These are phyloP conservation scores for Termitomyces eurrhizus DNA, from an alignment of 768 basidiomycete genomes.

Conservation along the genomic window DNA sequence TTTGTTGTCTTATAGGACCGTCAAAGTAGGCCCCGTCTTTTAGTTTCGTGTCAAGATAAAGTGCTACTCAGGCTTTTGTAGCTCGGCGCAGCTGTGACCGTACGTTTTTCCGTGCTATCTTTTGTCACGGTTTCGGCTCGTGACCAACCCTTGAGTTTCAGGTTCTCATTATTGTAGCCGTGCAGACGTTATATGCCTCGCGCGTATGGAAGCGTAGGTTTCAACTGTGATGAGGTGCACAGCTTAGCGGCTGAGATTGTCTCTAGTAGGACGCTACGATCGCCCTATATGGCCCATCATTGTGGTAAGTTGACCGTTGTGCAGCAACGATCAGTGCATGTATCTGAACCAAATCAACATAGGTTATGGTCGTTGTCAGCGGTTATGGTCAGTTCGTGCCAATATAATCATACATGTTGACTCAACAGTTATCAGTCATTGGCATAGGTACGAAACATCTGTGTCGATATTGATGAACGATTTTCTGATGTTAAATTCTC, in stretches of 20 bases:
- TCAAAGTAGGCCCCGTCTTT: slow-evolving; percentile 16
- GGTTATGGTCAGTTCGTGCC: slow-evolving; percentile 17
- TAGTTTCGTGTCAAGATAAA: background rate
- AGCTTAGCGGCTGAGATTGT: background rate
- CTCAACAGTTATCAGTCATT: slow-evolving; percentile 8
- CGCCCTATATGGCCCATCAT: slow-evolving; percentile 16
- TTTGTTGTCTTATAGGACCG: slow-evolving; percentile 8
- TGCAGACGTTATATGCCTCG: slow-evolving; percentile 26
- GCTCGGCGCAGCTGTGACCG: slow-evolving; percentile 24
- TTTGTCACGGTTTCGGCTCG: background rate
- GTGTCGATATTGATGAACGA: background rate
- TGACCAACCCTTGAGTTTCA: background rate
- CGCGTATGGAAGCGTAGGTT: slow-evolving; percentile 27
- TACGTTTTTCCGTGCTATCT: background rate
- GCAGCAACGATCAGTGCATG: background rate
- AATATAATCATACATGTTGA: background rate
- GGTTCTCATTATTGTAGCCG: slow-evolving; percentile 22
- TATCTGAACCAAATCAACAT: background rate
- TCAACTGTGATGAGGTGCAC: background rate
- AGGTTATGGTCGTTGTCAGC: slow-evolving; percentile 1
- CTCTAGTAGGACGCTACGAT: slow-evolving; percentile 17
- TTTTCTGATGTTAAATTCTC: background rate
- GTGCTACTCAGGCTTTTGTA: background rate
- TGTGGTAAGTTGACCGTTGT: slow-evolving; percentile 8
- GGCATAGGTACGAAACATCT: slow-evolving; percentile 14